phyloP scores from a whole-genome alignment of 352 stramenopile genomes.

The Phytophthora pistaciae region DNA sequence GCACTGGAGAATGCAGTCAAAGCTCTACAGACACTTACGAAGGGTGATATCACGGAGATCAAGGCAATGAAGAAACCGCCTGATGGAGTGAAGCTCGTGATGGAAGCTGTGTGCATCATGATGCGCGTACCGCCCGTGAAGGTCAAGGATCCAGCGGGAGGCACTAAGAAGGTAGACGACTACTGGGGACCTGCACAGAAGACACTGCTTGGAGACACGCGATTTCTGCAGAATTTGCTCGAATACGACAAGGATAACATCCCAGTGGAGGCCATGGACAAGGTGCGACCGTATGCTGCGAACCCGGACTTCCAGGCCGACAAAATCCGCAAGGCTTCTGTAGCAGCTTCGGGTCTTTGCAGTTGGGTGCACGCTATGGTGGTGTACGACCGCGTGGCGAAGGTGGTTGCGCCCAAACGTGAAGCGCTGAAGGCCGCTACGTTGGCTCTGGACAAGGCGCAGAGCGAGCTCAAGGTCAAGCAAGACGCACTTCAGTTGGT shows the following conservation, averaged over 20 bases:
- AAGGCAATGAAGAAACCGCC: conserved; percentile 98
- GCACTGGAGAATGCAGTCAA: conserved; percentile 92
- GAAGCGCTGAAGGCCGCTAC: conserved; percentile 93
- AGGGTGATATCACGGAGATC: conserved; percentile 95
- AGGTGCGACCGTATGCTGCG: conserved; percentile 83
- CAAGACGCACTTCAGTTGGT: conserved; percentile 93
- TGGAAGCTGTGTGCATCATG: conserved; percentile 97
- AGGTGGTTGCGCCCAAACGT: conserved; percentile 94
- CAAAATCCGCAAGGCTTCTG: conserved; percentile 95
- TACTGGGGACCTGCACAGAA: conserved; percentile 96
- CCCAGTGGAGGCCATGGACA: conserved; percentile 89
- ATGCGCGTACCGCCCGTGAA: conserved; percentile 94
- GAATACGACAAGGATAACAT: conserved; percentile 98
- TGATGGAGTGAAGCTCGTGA: conserved; percentile 94
- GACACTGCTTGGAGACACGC: conserved; percentile 91
- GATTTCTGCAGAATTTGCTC: conserved; percentile 94
- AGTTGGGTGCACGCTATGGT: conserved; percentile 98
- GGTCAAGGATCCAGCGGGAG: conserved; percentile 92
- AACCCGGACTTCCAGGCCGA: conserved; percentile 95
- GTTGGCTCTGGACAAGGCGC: conserved; percentile 84
- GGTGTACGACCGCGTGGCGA: conserved; percentile 95
- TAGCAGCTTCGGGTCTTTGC: conserved; percentile 95
- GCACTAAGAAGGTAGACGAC: conserved; percentile 94
- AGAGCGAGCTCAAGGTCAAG: conserved; percentile 90
- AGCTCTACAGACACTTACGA: conserved; percentile 94